Evolutionary conservation across 2,329 filamentous ascomycete genomes (phyloP), one percentile per base, ranked within the genome.

Genomic region (Aspergillus sclerotialis): DNA sequence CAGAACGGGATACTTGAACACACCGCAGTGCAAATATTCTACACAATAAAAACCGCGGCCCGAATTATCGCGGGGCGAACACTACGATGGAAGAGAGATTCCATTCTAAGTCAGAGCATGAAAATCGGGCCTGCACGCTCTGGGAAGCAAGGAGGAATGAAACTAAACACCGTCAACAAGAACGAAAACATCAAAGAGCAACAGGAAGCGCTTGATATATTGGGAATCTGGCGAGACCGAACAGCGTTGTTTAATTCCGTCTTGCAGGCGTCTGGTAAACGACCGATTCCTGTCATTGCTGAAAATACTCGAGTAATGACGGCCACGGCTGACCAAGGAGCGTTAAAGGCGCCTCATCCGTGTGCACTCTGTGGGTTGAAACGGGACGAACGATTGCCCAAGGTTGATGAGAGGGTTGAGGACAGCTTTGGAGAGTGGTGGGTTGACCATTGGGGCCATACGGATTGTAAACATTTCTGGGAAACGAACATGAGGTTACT

Each of bases 381-480:
- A 64, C 72, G 90, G 44, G 87, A 94, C 26, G 90, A 96, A 64
- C 74, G 90, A 32, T 70, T 95, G 8, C 60, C 67, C 13, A 86
- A 80, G 52, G 75, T 92, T 21, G 88, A 94, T 52, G 67, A 80
- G 33, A 72, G 80, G 16, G 78, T 93, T 7, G 80, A 90, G 50
- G 90, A 96, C 59, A 88, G 84, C 57, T 95, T 95, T 68, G 88
- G 87, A 9, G 90, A 96, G 65, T 96, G 88, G 86, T 96, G 90
- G 90, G 70, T 83, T 27, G 88, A 95, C 29, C 82, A 90, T 58
- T 89, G 87, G 82, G 86, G 82, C 0, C 84, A 89, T 61, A 68
- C 76, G 42, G 75, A 77, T 13, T 96, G 90, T 62, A 77, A 77
- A 56, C 82, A 83, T 42, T 94, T 94, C 53, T 96, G 90, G 90